Evolutionary conservation across 495 filamentous ascomycete genomes (phyloP).

Genomic region (Xylaria sp.): DNA sequence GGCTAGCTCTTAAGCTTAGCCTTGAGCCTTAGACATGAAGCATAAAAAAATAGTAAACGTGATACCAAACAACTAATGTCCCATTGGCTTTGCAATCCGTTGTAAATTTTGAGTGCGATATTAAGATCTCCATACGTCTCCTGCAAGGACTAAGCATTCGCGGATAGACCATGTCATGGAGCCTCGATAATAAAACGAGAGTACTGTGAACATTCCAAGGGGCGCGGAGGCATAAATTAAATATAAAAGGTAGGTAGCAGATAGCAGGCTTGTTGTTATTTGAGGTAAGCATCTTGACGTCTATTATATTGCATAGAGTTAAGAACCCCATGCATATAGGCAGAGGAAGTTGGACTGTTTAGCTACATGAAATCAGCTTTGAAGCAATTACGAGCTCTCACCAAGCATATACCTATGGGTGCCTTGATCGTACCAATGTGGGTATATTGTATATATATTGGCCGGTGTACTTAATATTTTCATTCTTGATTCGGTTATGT

Average conservation of each 20-base stretch:
- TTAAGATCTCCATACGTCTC: background rate
- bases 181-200: background rate
- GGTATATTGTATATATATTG: background rate
- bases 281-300: too few relatives aligned
- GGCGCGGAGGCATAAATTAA: background rate
- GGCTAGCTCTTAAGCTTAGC: conserved; percentile 6
- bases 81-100: background rate
- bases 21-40: background rate
- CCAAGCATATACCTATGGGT: background rate
- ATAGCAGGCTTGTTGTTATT: too few relatives aligned
- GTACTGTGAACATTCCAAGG: background rate
- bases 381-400: background rate
- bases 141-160: background rate
- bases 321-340: too few relatives aligned
- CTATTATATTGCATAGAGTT: too few relatives aligned
- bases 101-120: background rate
- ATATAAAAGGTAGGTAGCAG: background rate
- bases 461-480: background rate
- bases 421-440: background rate
- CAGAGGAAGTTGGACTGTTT: background rate
- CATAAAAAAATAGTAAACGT: conserved; percentile 30
- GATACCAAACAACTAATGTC: conserved; percentile 21
- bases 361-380: background rate
- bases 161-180: background rate
- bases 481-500: too few relatives aligned